Evolutionary conservation across 257 asterid species (phyloP).

Genomic region (Lycium barbarum): DNA sequence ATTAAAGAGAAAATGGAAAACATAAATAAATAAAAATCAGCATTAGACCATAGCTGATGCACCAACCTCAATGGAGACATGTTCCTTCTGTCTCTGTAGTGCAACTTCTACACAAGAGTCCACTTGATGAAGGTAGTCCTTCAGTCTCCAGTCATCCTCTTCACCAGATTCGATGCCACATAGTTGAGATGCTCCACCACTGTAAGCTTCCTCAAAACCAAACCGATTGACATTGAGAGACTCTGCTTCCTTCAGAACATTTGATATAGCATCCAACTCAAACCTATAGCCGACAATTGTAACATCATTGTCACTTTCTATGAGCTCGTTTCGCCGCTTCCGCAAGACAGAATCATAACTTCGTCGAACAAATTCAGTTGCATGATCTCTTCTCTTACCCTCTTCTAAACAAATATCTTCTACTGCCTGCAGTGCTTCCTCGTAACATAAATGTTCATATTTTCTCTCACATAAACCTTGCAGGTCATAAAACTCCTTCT

Average conservation of each 20-base stretch:
- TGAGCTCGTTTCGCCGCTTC: slow-evolving; percentile 78
- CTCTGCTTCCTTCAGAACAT: slow-evolving; percentile 88
- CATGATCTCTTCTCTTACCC: slow-evolving; percentile 79
- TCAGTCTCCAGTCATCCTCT: slow-evolving; percentile 81
- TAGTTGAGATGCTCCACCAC: slow-evolving; percentile 67
- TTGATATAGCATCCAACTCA: slow-evolving; percentile 85
- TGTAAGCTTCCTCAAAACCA: slow-evolving; percentile 80
- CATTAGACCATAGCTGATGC: slow-evolving; percentile 30
- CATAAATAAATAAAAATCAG: not conserved
- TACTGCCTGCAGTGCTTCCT: slow-evolving; percentile 86
- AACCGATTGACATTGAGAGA: slow-evolving; percentile 74
- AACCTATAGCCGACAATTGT: slow-evolving; percentile 59
- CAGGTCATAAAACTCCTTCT: slow-evolving; percentile 81
- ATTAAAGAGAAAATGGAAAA: slow-evolving; percentile 24
- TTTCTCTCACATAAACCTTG: slow-evolving; percentile 91
- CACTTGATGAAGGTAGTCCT: slow-evolving; percentile 76
- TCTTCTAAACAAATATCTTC: slow-evolving; percentile 89
- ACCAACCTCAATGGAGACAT: slow-evolving; percentile 85
- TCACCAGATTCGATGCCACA: slow-evolving; percentile 86
- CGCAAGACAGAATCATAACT: slow-evolving; percentile 79
- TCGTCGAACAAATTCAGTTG: slow-evolving; percentile 49
- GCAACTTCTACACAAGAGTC: slow-evolving; percentile 92
- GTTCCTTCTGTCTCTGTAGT: slow-evolving; percentile 92
- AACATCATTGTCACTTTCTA: slow-evolving; percentile 60
- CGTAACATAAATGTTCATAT: slow-evolving; percentile 78